A percentile compares a stretch with the other conserved stretches of the same genome.
These are phyloP conservation scores for Angophora floribunda DNA, from an alignment of 345 rosid species.

Conservation along the genomic window DNA sequence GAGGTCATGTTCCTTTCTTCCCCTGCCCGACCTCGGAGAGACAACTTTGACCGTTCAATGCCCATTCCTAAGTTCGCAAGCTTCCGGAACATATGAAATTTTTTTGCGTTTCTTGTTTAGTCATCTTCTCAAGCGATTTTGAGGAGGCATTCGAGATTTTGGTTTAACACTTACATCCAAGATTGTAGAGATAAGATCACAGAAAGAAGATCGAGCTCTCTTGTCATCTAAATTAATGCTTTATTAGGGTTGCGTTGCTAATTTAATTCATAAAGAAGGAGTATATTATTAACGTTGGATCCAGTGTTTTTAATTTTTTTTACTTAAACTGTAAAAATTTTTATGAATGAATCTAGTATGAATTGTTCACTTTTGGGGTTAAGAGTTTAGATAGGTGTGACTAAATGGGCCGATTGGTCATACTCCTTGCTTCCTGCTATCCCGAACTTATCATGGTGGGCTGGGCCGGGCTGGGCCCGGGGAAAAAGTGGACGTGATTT, in stretches of 20 bases:
- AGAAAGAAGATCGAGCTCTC: not conserved
- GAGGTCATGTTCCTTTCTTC: not conserved
- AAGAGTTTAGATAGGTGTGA: not conserved
- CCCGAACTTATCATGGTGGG: not conserved
- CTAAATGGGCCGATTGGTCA: not conserved
- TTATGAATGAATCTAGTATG: not conserved
- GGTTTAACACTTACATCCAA: not conserved
- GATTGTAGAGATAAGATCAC: not conserved
- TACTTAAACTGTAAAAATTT: not conserved
- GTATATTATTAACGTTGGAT: not conserved
- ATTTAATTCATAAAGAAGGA: not conserved
- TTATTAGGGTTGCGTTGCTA: accelerated
- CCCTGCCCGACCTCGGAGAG: not conserved
- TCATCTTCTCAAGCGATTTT: too few species aligned
- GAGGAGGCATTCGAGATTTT: not conserved
- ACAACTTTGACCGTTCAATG: not conserved
- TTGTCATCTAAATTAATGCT: not conserved
- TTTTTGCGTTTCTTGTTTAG: not conserved
- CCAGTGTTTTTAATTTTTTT: not conserved
- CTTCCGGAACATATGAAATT: not conserved
- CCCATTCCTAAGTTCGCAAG: not conserved
- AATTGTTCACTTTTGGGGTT: not conserved
- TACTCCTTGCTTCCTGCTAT: not conserved
- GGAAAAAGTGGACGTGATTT: not conserved
- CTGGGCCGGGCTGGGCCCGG: not conserved